Evolutionary conservation across 163 green algal genomes (phyloP).

Genomic region (Chlorella variabilis): DNA sequence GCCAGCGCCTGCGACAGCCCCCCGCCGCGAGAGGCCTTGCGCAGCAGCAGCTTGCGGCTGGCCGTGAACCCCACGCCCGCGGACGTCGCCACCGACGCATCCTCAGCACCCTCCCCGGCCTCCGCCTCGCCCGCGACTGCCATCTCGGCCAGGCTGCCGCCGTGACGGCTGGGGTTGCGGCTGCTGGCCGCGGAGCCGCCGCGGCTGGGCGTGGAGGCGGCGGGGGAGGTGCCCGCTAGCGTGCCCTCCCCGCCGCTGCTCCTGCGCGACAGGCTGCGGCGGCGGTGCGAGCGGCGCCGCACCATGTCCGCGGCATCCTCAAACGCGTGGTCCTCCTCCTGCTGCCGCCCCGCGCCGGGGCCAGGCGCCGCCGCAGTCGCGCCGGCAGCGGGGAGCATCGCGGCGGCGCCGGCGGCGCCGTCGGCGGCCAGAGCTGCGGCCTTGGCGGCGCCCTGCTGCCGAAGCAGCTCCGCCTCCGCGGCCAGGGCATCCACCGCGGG

Average conservation of each 20-base stretch:
- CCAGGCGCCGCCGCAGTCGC: too few relatives aligned
- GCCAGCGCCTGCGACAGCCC: conserved; percentile 17
- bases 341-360: not conserved
- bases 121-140: not conserved
- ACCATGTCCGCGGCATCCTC: conserved; percentile 19
- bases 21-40: conserved; percentile 15
- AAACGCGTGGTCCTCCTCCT: conserved; percentile 10
- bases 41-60: conserved; percentile 24
- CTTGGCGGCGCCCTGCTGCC: not conserved
- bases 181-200: not conserved
- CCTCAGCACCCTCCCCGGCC: not conserved
- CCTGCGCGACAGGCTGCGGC: not conserved
- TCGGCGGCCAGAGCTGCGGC: too few relatives aligned
- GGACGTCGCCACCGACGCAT: not conserved
- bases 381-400: too few relatives aligned
- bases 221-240: not conserved
- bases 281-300: not conserved
- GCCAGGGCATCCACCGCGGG: not conserved
- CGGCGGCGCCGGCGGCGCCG: too few relatives aligned
- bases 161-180: conserved; percentile 3
- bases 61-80: not conserved
- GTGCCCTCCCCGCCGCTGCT: not conserved
- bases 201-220: not conserved
- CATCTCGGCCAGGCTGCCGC: not conserved
- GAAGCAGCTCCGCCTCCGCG: not conserved